A percentile compares a stretch with the other conserved stretches of the same genome.
Conservation (phyloP, 768 basidiomycete species). For the Rhizopogon vinicolor region DNA sequence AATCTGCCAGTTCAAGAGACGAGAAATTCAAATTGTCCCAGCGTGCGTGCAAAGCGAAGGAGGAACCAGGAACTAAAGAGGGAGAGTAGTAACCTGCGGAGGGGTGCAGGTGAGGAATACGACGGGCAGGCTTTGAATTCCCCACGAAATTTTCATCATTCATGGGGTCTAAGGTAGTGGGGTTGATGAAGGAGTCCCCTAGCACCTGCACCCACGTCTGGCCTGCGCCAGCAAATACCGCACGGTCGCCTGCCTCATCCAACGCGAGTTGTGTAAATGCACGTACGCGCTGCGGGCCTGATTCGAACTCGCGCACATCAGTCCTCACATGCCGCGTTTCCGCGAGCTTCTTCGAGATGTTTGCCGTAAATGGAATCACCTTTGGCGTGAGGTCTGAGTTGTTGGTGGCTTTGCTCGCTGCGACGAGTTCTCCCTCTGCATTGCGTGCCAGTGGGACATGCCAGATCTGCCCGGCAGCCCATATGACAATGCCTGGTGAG, state of each 20-base stretch:
- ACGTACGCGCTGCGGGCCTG: conserved; percentile 49
- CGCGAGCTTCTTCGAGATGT: conserved; percentile 60
- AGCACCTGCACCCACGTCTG: conserved; percentile 47
- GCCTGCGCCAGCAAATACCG: conserved; percentile 68
- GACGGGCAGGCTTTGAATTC: conserved; percentile 29
- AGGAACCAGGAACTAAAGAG: conserved; percentile 40
- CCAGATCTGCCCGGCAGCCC: conserved; percentile 71
- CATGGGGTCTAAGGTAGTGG: neutral
- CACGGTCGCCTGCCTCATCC: conserved; percentile 47
- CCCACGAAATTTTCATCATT: conserved; percentile 2
- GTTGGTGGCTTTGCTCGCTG: conserved; percentile 4
- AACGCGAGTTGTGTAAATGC: conserved; percentile 60
- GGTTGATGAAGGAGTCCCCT: conserved; percentile 38
- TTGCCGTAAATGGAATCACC: conserved; percentile 55
- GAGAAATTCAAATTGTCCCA: conserved; percentile 67
- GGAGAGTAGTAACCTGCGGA: conserved; percentile 62
- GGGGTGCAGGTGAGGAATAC: conserved; percentile 43
- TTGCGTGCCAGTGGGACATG: conserved; percentile 54
- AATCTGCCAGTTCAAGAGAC: conserved; percentile 59
- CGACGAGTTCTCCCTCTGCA: conserved; percentile 46
- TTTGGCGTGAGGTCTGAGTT: conserved; percentile 25
- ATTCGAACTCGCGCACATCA: conserved; percentile 52
- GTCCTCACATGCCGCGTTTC: conserved; percentile 47
- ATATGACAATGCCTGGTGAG: conserved; percentile 51
- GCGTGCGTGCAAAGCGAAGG: conserved; percentile 54